These are phyloP conservation scores for Periconia sp. DNA, from an alignment of 2,329 filamentous ascomycete genomes.

Conservation along the genomic window DNA sequence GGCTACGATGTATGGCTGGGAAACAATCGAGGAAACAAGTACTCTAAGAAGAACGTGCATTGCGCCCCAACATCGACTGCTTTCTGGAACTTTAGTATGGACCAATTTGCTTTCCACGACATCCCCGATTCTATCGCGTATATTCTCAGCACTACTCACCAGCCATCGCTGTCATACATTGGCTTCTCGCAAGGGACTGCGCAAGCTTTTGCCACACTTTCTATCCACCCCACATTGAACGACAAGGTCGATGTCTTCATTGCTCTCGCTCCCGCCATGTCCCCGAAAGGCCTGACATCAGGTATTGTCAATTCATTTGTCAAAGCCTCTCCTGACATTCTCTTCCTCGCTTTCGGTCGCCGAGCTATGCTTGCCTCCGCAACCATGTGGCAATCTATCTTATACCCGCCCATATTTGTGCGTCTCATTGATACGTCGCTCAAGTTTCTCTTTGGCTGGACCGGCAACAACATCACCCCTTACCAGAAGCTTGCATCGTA, in stretches of 20 bases:
- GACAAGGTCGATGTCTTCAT: slow-evolving; percentile 95
- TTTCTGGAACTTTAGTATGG: slow-evolving; percentile 99
- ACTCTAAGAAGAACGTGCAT: slow-evolving; percentile 91
- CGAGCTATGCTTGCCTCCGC: slow-evolving; percentile 90
- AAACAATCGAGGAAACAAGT: slow-evolving; percentile 98
- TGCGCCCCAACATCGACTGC: slow-evolving; percentile 73
- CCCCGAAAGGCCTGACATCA: slow-evolving; percentile 86
- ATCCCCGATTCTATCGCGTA: slow-evolving; percentile 95
- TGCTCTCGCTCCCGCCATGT: slow-evolving; percentile 94
- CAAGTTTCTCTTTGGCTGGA: slow-evolving; percentile 88
- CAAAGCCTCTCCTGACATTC: slow-evolving; percentile 88
- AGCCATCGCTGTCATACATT: slow-evolving; percentile 89
- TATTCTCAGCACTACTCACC: slow-evolving; percentile 81
- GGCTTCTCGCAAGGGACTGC: slow-evolving; percentile 97
- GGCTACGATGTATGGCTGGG: slow-evolving; percentile 98
- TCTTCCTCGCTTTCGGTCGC: slow-evolving; percentile 91
- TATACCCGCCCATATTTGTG: slow-evolving; percentile 94
- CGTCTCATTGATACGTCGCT: slow-evolving; percentile 84
- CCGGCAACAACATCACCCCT: slow-evolving; percentile 78
- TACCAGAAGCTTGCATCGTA: slow-evolving; percentile 95
- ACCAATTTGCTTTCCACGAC: slow-evolving; percentile 97
- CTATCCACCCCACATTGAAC: slow-evolving; percentile 91
- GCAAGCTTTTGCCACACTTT: slow-evolving; percentile 91
- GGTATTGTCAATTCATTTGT: slow-evolving; percentile 90
- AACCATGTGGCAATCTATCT: slow-evolving; percentile 95